A percentile compares a stretch with the other conserved stretches of the same genome.
phyloP scores from a whole-genome alignment of 1,284 basidiomycete genomes.

The Exobasidium cylindrosporum region DNA sequence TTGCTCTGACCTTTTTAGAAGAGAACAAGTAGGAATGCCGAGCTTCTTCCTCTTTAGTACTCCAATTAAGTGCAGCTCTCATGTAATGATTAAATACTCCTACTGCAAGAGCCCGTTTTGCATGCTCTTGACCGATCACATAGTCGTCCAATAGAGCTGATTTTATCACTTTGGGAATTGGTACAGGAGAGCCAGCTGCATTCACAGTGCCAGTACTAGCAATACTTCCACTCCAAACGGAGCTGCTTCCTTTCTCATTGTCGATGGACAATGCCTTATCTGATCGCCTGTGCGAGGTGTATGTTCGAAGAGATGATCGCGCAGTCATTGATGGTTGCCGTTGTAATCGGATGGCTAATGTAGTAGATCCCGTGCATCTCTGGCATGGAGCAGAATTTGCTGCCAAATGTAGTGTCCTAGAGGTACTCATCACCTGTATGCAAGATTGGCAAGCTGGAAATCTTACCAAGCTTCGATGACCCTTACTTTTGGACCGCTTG shows the following conservation, averaged over 20 bases:
- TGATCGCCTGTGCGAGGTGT: neutral
- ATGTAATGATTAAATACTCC: slow-evolving; percentile 57
- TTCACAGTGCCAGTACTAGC: neutral
- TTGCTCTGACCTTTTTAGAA: slow-evolving; percentile 8
- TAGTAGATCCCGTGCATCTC: neutral
- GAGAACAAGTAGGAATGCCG: slow-evolving; percentile 1
- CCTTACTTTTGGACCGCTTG: no score
- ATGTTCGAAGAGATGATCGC: neutral
- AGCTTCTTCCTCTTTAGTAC: neutral
- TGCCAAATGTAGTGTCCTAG: neutral
- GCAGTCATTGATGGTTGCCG: no score
- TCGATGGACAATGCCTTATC: neutral
- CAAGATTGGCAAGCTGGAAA: no score
- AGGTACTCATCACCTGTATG: neutral
- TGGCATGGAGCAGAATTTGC: neutral
- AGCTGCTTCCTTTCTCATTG: neutral
- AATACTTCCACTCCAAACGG: neutral
- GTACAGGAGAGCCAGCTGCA: slow-evolving; percentile 5
- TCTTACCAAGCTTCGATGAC: no score
- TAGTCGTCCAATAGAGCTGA: slow-evolving; percentile 83
- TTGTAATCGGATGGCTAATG: no score
- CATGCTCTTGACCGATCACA: slow-evolving; percentile 85
- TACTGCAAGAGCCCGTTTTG: slow-evolving; percentile 88
- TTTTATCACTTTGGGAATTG: slow-evolving; percentile 63
- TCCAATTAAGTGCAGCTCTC: slow-evolving; percentile 23